These are phyloP conservation scores for Candida andamanensis DNA, from an alignment of 805 yeast genomes.

Conservation along the genomic window DNA sequence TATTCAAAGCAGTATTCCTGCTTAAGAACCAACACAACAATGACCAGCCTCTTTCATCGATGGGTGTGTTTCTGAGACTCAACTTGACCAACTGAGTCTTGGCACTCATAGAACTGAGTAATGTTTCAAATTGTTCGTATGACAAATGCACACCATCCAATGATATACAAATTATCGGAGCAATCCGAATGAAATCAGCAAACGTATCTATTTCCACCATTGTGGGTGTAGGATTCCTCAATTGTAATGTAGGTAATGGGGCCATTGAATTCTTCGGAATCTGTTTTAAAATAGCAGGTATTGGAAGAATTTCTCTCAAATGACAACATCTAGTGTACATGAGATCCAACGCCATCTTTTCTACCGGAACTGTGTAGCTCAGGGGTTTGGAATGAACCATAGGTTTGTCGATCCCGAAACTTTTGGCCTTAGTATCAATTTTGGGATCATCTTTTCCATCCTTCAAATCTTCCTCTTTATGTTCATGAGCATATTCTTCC, in stretches of 20 bases:
- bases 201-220: constrained; percentile 82
- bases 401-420: constrained; percentile 29
- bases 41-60: constrained; percentile 73
- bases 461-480: constrained; percentile 11
- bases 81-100: constrained; percentile 66
- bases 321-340: constrained; percentile 92
- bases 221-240: constrained; percentile 86
- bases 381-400: constrained; percentile 17
- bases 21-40: constrained; percentile 70
- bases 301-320: constrained; percentile 84
- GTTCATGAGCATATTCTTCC: constrained; percentile 5
- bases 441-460: constrained; percentile 8
- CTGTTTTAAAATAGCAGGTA: constrained; percentile 70
- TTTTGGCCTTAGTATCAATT: constrained; percentile 20
- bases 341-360: constrained; percentile 56
- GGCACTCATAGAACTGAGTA: constrained; percentile 65
- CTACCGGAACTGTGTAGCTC: constrained; percentile 28
- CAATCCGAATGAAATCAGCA: constrained; percentile 81
- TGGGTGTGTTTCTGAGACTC: constrained; percentile 72
- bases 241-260: constrained; percentile 65
- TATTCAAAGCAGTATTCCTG: constrained; percentile 51
- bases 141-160: constrained; percentile 77
- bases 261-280: constrained; percentile 71
- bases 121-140: constrained; percentile 67
- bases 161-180: constrained; percentile 70